Evolutionary conservation across 164 flowering plant species (phyloP).

Genomic region (Annona cherimola): DNA sequence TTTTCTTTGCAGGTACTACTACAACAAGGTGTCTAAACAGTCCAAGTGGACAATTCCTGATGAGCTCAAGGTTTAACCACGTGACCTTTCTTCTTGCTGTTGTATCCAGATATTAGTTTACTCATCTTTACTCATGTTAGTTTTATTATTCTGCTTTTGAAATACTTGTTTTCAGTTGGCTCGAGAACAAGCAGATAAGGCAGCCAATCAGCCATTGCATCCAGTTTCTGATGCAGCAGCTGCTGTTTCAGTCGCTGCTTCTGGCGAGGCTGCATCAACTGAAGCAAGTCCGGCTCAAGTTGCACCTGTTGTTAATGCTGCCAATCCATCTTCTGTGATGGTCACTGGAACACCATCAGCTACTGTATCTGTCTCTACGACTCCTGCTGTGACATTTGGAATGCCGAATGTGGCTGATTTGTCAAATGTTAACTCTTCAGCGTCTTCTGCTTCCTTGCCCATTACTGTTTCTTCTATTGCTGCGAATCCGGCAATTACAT

Average conservation of each 20-base stretch:
- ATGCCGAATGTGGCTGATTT: constrained; percentile 23
- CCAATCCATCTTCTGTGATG: constrained; percentile 26
- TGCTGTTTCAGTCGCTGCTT: constrained; percentile 22
- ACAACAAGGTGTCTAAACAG: constrained; percentile 80
- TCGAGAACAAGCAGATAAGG: constrained; percentile 75
- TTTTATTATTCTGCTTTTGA: constrained; percentile 9
- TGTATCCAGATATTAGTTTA: not conserved
- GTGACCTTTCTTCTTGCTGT: not conserved
- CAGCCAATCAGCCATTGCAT: constrained; percentile 32
- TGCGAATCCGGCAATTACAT: constrained; percentile 21
- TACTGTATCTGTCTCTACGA: constrained; percentile 14
- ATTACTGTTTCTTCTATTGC: constrained; percentile 23
- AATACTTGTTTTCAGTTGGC: constrained; percentile 53
- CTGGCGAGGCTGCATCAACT: constrained; percentile 22
- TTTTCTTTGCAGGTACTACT: constrained; percentile 62
- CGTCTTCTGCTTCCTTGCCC: constrained; percentile 12
- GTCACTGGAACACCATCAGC: constrained; percentile 32
- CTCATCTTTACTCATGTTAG: not conserved
- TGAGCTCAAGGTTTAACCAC: constrained; percentile 61
- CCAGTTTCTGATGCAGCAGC: constrained; percentile 24
- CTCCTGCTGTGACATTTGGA: constrained; percentile 16
- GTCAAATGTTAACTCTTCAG: constrained; percentile 16
- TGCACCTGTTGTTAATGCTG: constrained; percentile 37
- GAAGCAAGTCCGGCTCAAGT: constrained; percentile 55
- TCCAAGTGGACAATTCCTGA: constrained; percentile 95